A percentile compares a stretch with the other conserved stretches of the same genome.
Evolutionary conservation across 768 basidiomycete genomes (phyloP).

Genomic region (Lepiota venenata): DNA sequence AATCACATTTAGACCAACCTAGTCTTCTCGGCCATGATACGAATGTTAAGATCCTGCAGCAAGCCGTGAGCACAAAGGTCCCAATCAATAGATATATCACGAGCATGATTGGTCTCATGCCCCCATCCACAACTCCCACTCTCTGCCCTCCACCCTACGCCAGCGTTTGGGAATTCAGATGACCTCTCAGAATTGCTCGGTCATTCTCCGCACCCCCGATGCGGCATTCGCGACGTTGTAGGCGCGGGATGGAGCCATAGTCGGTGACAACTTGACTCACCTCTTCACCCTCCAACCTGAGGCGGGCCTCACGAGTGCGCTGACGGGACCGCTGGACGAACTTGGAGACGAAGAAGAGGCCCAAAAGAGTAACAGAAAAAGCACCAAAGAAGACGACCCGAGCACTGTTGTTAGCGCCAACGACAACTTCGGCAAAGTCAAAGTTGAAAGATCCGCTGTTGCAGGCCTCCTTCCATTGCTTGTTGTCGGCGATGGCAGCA

Average conservation of each 20-base stretch:
- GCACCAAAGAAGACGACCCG: slow-evolving; percentile 33
- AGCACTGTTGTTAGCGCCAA: slow-evolving; percentile 17
- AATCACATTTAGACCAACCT: slow-evolving; percentile 20
- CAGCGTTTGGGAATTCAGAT: slow-evolving; percentile 18
- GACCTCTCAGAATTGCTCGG: slow-evolving; percentile 34
- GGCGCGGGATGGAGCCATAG: slow-evolving; percentile 34
- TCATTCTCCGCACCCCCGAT: slow-evolving; percentile 16
- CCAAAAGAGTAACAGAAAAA: slow-evolving; percentile 35
- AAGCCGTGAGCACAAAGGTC: slow-evolving; percentile 12
- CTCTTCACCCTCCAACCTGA: slow-evolving; percentile 45
- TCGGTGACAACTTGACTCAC: slow-evolving; percentile 39
- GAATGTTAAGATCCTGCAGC: slow-evolving; percentile 22
- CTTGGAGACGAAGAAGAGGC: slow-evolving; percentile 33
- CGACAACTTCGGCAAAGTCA: slow-evolving; percentile 21
- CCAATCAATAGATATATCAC: slow-evolving; percentile 8
- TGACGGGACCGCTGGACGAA: slow-evolving; percentile 37
- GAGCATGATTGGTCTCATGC: slow-evolving; percentile 5
- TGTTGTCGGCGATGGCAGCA: slow-evolving; percentile 53
- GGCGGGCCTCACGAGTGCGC: slow-evolving; percentile 31
- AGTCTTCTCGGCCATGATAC: slow-evolving; percentile 23
- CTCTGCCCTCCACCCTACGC: background rate
- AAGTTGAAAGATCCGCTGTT: slow-evolving; percentile 22
- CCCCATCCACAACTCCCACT: background rate
- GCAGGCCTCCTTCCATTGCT: slow-evolving; percentile 49
- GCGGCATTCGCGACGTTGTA: slow-evolving; percentile 9